Evolutionary conservation across 2,329 filamentous ascomycete genomes (phyloP), one percentile per base, ranked within the genome.

Genomic region (Penicillium sp.): DNA sequence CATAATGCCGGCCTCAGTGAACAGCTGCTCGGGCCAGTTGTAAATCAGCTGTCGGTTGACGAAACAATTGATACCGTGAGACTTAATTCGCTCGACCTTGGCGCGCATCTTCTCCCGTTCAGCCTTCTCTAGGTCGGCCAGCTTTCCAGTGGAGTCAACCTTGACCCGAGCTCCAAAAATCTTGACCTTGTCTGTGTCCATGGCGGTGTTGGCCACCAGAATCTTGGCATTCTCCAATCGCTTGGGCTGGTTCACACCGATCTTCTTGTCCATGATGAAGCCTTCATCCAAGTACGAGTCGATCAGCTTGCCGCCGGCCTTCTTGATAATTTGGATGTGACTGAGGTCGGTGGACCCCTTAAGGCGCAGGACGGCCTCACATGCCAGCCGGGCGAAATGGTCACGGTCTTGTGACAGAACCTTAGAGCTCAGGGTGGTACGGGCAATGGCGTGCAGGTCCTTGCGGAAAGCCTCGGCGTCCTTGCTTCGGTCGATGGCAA

Each of bases 171-270:
- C 95, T 62, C 95, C 95, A 70, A 99, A 99, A 70, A 99, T 98
- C 85, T 99, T 99, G 81, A 99, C 91, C 84, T 99, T 99, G 80
- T 99, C 95, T 35, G 95, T 99, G 78, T 99, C 95, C 95, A 99
- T 99, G 13, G 93, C 90, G 10, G 95, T 99, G 80, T 99, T 99
- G 63, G 95, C 95, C 22, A 99, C 90, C 55, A 99, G 79, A 64
- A 99, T 99, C 82, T 98, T 99, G 65, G 93, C 95, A 75, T 99
- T 98, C 77, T 98, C 93, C 70, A 99, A 82, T 57, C 92, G 85
- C 84, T 98, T 98, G 53, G 95, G 95, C 78, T 99, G 95, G 82
- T 98, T 98, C 57, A 98, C 93, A 66, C 95, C 95, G 64, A 99
- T 96, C 81, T 93, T 96, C 85, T 99, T 99, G 81, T 99, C 95